These are phyloP conservation scores for Malassezia cuniculi DNA, from an alignment of 1,284 basidiomycete genomes.

Conservation along the genomic window DNA sequence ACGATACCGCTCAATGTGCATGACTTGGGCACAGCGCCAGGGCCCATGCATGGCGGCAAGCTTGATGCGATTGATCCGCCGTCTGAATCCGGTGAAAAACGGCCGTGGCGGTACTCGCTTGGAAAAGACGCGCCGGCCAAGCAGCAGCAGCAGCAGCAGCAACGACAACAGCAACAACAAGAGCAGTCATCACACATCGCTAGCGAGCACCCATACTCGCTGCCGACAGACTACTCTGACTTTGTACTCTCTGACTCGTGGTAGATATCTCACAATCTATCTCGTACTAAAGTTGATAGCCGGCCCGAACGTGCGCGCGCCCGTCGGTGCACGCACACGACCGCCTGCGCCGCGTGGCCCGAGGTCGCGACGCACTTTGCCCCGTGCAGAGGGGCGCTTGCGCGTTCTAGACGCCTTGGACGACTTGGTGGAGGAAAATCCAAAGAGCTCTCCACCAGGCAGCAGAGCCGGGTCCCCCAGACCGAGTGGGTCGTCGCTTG, in stretches of 20 bases:
- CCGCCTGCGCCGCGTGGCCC: constrained; percentile 9
- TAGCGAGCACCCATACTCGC: neutral
- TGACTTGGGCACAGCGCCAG: neutral
- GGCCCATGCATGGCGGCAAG: neutral
- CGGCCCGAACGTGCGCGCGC: neutral
- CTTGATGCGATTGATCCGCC: constrained; percentile 5
- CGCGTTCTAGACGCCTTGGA: too few relatives aligned
- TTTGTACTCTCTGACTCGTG: constrained; percentile 14
- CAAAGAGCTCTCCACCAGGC: constrained; percentile 31
- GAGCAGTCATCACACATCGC: too few relatives aligned
- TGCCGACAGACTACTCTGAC: constrained; percentile 13
- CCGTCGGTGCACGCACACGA: constrained; percentile 3
- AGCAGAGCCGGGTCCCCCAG: constrained; percentile 35
- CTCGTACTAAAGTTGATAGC: neutral
- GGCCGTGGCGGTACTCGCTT: neutral
- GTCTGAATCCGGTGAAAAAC: neutral
- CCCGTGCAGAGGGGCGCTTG: too few relatives aligned
- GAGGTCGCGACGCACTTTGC: too few relatives aligned
- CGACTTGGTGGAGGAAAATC: too few relatives aligned
- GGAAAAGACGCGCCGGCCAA: neutral
- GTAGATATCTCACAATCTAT: neutral
- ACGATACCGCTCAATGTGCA: neutral
- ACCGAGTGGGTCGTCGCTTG: constrained; percentile 30
- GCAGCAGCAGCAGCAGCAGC: neutral
- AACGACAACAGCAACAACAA: neutral